Percentiles rank a stretch among this genome's conserved stretches.
phyloP scores from a whole-genome alignment of 148 eudicot genomes.

The Fagopyrum homotropicum region DNA sequence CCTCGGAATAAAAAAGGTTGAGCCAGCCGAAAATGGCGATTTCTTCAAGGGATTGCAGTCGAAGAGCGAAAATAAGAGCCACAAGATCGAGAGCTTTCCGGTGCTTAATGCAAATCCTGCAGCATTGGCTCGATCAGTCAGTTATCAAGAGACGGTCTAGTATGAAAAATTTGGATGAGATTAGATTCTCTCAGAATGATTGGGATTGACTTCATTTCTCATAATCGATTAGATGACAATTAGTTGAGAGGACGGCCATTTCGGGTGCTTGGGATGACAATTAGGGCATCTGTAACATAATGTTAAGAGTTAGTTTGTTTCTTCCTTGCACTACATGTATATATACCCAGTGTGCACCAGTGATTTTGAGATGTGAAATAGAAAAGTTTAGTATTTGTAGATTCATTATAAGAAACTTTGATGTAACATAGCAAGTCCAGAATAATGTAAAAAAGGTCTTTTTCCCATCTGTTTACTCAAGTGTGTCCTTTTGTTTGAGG shows the following conservation, averaged over 20 bases:
- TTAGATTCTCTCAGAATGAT: too few relatives aligned
- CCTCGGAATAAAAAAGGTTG: conserved; percentile 74
- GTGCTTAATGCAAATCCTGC: conserved; percentile 71
- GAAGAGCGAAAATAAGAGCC: conserved; percentile 36
- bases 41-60: conserved; percentile 60
- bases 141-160: conserved; percentile 62
- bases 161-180: background rate
- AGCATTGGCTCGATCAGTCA: conserved; percentile 68
- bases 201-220: too few relatives aligned
- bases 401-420: background rate
- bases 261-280: too few relatives aligned
- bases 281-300: background rate
- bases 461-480: background rate
- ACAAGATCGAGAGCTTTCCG: conserved; percentile 22
- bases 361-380: conserved; percentile 8
- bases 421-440: conserved; percentile 9
- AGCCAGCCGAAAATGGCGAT: conserved; percentile 36
- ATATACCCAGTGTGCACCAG: conserved; percentile 1
- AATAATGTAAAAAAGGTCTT: background rate
- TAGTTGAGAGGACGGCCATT: too few relatives aligned
- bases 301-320: background rate
- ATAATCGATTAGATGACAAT: too few relatives aligned
- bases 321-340: conserved; percentile 1
- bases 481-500: background rate
- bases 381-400: background rate